Evolutionary conservation across 2,329 filamentous ascomycete species (phyloP).

Genomic region (Fusarium zealandicum): DNA sequence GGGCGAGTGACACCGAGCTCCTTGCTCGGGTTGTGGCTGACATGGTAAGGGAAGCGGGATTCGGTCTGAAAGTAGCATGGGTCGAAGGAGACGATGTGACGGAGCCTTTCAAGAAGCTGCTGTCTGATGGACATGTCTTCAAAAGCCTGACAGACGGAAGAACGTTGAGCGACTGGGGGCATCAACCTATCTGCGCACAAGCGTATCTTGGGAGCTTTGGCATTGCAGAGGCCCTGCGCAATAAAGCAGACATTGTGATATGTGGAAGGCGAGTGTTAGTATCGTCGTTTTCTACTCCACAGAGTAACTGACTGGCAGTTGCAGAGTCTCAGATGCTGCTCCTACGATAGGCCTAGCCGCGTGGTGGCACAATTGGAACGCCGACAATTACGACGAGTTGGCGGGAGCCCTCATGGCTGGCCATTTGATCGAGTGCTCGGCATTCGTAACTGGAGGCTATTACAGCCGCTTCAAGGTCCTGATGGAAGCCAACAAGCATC

Average conservation of each 20-base stretch:
- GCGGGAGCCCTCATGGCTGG: conserved; percentile 16
- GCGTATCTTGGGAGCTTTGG: no score
- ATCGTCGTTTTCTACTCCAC: no score
- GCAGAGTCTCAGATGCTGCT: background rate
- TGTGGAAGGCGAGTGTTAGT: no score
- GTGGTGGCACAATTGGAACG: conserved; percentile 17
- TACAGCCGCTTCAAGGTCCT: conserved; percentile 20
- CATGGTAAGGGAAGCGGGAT: no score
- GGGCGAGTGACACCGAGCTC: no score
- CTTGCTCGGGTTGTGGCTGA: no score
- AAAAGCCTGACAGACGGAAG: conserved; percentile 36
- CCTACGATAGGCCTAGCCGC: conserved; percentile 10
- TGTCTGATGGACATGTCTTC: conserved; percentile 26
- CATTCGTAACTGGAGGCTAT: conserved; percentile 18
- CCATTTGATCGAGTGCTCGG: conserved; percentile 20
- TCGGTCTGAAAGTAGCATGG: no score
- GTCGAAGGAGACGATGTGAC: no score
- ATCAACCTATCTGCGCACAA: no score
- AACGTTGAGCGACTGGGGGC: background rate
- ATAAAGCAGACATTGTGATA: no score
- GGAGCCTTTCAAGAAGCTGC: no score
- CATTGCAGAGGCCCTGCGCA: no score
- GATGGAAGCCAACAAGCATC: conserved; percentile 8
- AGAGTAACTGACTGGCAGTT: background rate
- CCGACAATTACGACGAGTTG: conserved; percentile 11